A percentile compares a stretch with the other conserved stretches of the same genome.
Evolutionary conservation across 2,329 filamentous ascomycete species (phyloP).

Genomic region (Colletotrichum magnum): DNA sequence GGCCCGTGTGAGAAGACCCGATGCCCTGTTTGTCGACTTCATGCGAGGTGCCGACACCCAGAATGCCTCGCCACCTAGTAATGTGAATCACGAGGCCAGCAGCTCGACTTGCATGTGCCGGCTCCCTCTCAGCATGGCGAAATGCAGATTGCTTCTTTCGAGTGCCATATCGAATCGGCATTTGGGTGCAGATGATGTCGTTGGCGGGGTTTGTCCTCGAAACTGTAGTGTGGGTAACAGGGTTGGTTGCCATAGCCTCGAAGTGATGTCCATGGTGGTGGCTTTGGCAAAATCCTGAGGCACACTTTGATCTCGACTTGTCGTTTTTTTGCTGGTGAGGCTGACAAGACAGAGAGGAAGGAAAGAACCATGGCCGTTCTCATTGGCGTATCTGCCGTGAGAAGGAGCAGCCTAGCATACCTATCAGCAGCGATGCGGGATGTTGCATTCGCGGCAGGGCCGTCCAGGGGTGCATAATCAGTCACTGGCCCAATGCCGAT

Average conservation of each 20-base stretch:
- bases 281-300: constrained; percentile 4
- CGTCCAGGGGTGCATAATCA: background rate
- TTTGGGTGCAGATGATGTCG: no score
- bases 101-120: background rate
- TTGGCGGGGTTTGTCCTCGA: no score
- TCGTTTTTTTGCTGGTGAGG: background rate
- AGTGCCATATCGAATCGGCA: no score
- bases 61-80: background rate
- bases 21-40: constrained; percentile 9
- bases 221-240: no score
- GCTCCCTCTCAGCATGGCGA: background rate
- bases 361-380: background rate
- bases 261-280: background rate
- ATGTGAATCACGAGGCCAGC: background rate
- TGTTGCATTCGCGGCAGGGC: background rate
- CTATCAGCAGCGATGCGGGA: background rate
- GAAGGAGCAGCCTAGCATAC: background rate
- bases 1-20: background rate
- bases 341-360: background rate
- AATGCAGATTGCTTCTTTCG: background rate
- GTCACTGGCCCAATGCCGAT: background rate
- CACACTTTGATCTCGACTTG: background rate
- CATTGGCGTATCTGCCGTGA: background rate
- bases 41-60: background rate
- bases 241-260: constrained; percentile 1